phyloP scores from a whole-genome alignment of 352 stramenopile species.

The Pseudoperonospora humuli region DNA sequence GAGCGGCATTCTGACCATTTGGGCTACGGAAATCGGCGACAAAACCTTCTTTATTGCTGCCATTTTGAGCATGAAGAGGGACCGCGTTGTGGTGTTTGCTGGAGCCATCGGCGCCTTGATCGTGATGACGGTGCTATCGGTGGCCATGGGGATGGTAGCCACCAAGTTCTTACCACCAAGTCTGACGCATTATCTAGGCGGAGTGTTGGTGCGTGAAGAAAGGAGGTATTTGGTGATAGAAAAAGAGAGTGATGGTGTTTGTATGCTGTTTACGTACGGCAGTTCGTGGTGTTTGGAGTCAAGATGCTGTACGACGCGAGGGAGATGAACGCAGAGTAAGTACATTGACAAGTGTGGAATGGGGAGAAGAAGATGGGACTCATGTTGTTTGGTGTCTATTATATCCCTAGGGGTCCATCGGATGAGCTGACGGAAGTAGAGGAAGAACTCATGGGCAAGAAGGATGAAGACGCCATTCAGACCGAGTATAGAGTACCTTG shows the following conservation, averaged over 20 bases:
- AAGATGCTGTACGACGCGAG: conserved; percentile 89
- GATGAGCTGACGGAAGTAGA: conserved; percentile 78
- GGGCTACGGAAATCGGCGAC: conserved; percentile 98
- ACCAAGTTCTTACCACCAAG: conserved; percentile 89
- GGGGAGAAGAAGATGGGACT: neutral
- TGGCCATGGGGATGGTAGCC: conserved; percentile 95
- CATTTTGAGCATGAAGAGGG: conserved; percentile 95
- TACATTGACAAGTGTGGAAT: conserved; percentile 1
- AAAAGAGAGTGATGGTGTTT: neutral
- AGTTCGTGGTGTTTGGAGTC: conserved; percentile 96
- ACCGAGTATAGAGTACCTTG: conserved; percentile 31
- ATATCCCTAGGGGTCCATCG: conserved; percentile 53
- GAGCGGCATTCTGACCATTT: conserved; percentile 92
- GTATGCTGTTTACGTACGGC: conserved; percentile 10
- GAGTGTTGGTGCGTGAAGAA: conserved; percentile 51
- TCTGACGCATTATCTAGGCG: conserved; percentile 96
- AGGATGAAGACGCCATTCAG: conserved; percentile 41
- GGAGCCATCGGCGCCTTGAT: conserved; percentile 92
- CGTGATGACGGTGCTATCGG: conserved; percentile 96
- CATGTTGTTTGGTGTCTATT: neutral
- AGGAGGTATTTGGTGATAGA: neutral
- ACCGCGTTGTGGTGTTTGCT: conserved; percentile 92
- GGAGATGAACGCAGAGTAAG: conserved; percentile 74
- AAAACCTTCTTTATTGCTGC: conserved; percentile 99
- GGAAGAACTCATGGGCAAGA: conserved; percentile 81